These are phyloP conservation scores for Leptographium radiaticola DNA, from an alignment of 2,329 filamentous ascomycete species.

Conservation along the genomic window DNA sequence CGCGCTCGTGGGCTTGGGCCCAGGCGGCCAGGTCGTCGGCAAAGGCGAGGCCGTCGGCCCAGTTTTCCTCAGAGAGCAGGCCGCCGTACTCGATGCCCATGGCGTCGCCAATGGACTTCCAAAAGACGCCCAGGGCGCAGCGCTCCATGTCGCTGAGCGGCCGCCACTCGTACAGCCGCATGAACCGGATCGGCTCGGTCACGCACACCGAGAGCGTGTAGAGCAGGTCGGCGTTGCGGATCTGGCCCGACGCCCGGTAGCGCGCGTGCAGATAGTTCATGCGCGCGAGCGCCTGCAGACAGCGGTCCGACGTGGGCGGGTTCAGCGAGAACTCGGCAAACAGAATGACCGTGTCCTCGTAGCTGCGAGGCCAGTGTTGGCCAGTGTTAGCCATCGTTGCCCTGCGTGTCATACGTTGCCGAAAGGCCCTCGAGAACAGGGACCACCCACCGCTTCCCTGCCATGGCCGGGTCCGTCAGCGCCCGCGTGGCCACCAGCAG, in stretches of 20 bases:
- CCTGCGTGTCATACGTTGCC: neutral
- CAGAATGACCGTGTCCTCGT: conserved; percentile 26
- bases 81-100: conserved; percentile 47
- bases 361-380: conserved; percentile 18
- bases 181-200: conserved; percentile 50
- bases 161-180: conserved; percentile 58
- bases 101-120: conserved; percentile 57
- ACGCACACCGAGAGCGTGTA: conserved; percentile 44
- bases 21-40: conserved; percentile 33
- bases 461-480: conserved; percentile 18
- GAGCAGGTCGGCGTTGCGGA: conserved; percentile 23
- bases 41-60: conserved; percentile 39
- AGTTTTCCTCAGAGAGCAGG: conserved; percentile 22
- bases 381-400: neutral
- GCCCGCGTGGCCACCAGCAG: conserved; percentile 23
- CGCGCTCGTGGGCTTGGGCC: conserved; percentile 43
- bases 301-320: conserved; percentile 21
- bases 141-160: conserved; percentile 50
- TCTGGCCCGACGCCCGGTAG: conserved; percentile 21
- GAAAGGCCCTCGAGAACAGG: neutral
- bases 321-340: conserved; percentile 23
- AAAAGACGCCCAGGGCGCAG: conserved; percentile 55
- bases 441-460: conserved; percentile 21
- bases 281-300: conserved; percentile 22
- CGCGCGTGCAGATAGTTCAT: conserved; percentile 26